These are phyloP conservation scores for Chaetoceros muelleri DNA, from an alignment of 108 stramenopile species.

Conservation along the genomic window DNA sequence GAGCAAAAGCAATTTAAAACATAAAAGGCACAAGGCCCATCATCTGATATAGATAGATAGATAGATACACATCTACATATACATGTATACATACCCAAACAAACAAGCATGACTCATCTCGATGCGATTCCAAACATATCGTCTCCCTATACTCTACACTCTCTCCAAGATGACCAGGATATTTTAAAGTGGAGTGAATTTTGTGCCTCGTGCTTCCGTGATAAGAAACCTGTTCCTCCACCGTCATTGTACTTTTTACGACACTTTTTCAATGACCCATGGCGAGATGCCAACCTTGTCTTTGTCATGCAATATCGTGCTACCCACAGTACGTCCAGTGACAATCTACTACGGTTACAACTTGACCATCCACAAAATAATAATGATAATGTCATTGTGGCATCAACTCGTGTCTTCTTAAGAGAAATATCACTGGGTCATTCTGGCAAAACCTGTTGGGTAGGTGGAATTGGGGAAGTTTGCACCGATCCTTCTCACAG, in stretches of 20 bases:
- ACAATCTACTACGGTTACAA: too few species aligned
- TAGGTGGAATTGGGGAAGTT: conserved; percentile 74
- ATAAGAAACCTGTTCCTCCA: conserved; percentile 60
- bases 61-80: too few species aligned
- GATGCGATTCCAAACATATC: too few species aligned
- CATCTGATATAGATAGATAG: too few species aligned
- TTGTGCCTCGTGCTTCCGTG: conserved; percentile 53
- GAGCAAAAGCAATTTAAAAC: too few species aligned
- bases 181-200: conserved; percentile 42
- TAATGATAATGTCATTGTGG: conserved; percentile 44
- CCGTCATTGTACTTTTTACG: conserved; percentile 49
- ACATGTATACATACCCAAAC: too few species aligned
- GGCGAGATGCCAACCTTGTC: conserved; percentile 28
- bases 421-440: conserved; percentile 26
- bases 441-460: conserved; percentile 2
- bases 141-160: not conserved
- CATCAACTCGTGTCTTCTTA: conserved; percentile 53
- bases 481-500: conserved; percentile 46
- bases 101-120: too few species aligned
- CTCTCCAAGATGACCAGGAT: conserved; percentile 4
- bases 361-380: too few species aligned
- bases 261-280: conserved; percentile 63
- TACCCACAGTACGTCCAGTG: too few species aligned
- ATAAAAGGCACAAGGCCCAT: too few species aligned
- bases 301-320: conserved; percentile 24